Evolutionary conservation across 192 early-diverging fungal species (phyloP).

Genomic region (Podila clonocystis): DNA sequence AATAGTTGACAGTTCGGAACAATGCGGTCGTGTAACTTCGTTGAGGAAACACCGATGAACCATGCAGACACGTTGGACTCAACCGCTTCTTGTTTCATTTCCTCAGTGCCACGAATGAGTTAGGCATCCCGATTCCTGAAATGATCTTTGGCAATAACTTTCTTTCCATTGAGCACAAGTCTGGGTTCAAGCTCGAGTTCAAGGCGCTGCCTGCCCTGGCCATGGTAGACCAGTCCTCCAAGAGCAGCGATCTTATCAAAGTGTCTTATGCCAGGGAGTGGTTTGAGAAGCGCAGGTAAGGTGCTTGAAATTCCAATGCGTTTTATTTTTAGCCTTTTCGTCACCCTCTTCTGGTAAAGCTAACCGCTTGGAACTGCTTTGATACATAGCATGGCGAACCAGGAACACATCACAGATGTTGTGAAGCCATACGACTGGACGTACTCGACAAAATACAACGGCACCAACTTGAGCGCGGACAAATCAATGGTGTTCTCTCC

Average conservation of each 20-base stretch:
- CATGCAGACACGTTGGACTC: background rate
- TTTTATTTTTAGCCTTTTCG: background rate
- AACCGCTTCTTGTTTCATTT: no score
- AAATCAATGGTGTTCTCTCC: conserved; percentile 11
- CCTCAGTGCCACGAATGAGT: conserved; percentile 57
- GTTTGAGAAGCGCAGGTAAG: conserved; percentile 77
- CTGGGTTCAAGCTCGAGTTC: conserved; percentile 66
- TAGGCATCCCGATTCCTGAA: conserved; percentile 87
- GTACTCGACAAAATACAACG: conserved; percentile 84
- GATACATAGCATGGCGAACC: conserved; percentile 54
- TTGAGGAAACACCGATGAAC: background rate
- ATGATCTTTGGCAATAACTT: conserved; percentile 97
- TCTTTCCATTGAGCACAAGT: conserved; percentile 66
- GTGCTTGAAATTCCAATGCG: background rate
- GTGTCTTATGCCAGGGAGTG: conserved; percentile 90
- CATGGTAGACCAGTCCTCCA: conserved; percentile 73
- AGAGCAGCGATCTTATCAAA: conserved; percentile 78
- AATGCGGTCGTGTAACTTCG: background rate
- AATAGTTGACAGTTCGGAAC: background rate
- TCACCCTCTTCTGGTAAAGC: no score
- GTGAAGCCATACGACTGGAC: conserved; percentile 99
- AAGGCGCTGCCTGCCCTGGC: conserved; percentile 79
- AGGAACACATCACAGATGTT: conserved; percentile 81
- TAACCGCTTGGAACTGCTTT: background rate
- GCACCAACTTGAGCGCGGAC: conserved; percentile 53